These are phyloP conservation scores for Moniliophthora roreri DNA, from an alignment of 1,284 basidiomycete genomes.

Conservation along the genomic window DNA sequence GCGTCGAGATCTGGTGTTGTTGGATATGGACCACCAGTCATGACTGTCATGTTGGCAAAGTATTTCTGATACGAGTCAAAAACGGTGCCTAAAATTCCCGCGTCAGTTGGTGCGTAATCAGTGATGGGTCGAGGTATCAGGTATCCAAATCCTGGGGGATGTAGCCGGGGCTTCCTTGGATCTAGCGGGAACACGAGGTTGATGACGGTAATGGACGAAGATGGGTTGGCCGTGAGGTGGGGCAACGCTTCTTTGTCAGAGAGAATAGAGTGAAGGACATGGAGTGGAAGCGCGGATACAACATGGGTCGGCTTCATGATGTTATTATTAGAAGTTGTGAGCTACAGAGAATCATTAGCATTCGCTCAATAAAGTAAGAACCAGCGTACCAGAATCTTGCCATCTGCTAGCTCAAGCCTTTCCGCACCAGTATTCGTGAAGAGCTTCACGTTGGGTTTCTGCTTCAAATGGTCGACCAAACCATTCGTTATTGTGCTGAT, in stretches of 20 bases:
- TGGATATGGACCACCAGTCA: slow-evolving; percentile 86
- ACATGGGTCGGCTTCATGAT: slow-evolving; percentile 51
- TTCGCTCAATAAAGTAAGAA: background rate
- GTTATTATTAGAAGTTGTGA: slow-evolving; percentile 24
- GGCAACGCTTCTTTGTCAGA: slow-evolving; percentile 37
- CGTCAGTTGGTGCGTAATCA: slow-evolving; percentile 41
- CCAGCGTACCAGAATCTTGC: slow-evolving; percentile 44
- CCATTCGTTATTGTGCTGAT: slow-evolving; percentile 67
- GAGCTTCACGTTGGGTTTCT: slow-evolving; percentile 59
- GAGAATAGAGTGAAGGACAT: slow-evolving; percentile 57
- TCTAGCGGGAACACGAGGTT: slow-evolving; percentile 71
- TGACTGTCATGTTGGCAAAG: slow-evolving; percentile 79
- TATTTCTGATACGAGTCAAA: slow-evolving; percentile 81
- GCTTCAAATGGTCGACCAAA: slow-evolving; percentile 49
- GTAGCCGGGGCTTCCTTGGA: slow-evolving; percentile 42
- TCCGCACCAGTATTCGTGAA: slow-evolving; percentile 41
- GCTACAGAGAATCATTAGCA: background rate
- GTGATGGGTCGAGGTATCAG: slow-evolving; percentile 77
- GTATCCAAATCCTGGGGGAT: slow-evolving; percentile 91
- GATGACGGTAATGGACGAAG: slow-evolving; percentile 69
- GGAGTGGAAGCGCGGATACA: slow-evolving; percentile 73
- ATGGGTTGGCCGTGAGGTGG: slow-evolving; percentile 54
- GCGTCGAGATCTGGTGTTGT: slow-evolving; percentile 13
- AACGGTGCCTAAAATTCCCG: slow-evolving; percentile 76
- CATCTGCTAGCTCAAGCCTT: slow-evolving; percentile 34